A percentile compares a stretch with the other conserved stretches of the same genome.
These are phyloP conservation scores for Trichomonas vaginalis DNA, from an alignment of 208 protist species.

Conservation along the genomic window DNA sequence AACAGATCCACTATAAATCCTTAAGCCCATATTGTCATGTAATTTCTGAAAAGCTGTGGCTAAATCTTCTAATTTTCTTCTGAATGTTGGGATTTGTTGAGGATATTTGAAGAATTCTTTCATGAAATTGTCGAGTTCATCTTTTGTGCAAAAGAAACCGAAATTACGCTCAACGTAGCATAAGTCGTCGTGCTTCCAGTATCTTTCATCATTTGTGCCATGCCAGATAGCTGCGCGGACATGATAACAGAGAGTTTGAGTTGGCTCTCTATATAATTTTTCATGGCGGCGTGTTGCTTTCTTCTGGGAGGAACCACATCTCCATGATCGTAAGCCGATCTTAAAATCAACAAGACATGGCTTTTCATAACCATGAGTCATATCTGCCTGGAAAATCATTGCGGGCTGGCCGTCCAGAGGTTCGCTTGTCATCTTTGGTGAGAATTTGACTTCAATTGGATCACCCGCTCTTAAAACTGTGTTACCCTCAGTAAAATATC, in stretches of 20 bases:
- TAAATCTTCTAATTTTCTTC: background rate
- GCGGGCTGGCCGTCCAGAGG: background rate
- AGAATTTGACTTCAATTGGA: background rate
- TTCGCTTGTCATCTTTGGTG: background rate
- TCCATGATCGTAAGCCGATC: background rate
- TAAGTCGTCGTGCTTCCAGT: background rate
- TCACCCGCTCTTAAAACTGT: background rate
- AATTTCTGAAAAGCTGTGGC: background rate
- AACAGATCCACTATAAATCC: background rate
- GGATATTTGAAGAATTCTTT: background rate
- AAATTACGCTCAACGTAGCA: background rate
- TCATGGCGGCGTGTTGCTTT: background rate
- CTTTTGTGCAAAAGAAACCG: background rate
- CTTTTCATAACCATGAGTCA: background rate
- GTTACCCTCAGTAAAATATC: background rate
- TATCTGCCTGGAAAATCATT: background rate
- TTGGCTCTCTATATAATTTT: background rate
- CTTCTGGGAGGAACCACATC: background rate
- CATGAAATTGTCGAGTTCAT: background rate
- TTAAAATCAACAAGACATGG: background rate
- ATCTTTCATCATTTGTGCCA: background rate
- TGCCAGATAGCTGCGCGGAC: background rate
- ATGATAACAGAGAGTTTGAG: background rate
- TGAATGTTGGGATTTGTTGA: background rate
- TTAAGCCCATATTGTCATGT: background rate